Base-by-base conservation (phyloP, 2,329 filamentous ascomycete genomes). In the Aphanoascus verrucosus region DNA sequence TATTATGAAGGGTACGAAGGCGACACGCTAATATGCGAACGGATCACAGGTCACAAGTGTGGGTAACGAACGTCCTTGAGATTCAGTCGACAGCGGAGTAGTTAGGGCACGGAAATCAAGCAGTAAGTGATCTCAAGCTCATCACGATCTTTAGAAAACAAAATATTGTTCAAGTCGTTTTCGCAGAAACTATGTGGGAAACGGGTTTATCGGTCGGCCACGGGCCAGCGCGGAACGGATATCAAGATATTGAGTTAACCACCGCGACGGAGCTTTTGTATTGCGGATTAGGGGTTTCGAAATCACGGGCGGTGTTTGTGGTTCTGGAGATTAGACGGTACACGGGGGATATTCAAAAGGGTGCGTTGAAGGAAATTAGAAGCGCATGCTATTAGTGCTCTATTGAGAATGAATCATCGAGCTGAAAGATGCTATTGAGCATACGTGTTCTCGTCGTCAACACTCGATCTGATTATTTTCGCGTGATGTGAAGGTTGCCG, bases 381-480 rank as follows among this genome's bases (percentile, higher is more conserved):
- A 19, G n/a, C 12, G 7, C 3, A 49, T 15, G 14, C 38, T 41
- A 3, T 41, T 41, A 41, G 4, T 40, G 19, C 3, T 8, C 15
- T 17, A 19, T 15, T 8, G 14, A 41, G 8, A 41, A 17, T 41
- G 19, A 17, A 19, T 7, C 15, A 8, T 41, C 3, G 8, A 41
- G 15, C n/a, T 41, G n/a, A 17, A 7, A 6, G 38, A 41, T 38
- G n/a, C 7, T 19, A 17, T 41, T 11, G 15, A 42, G 48, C 48
- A 50, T 51, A 51, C 49, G 49, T 51, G 49, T 34, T 44, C 49
- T 34, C 23, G 38, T 41, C 17, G 11, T 44, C 12, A 6, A 19
- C 12, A 23, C 9, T 37, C 31, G 7, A 5, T 2, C 11, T 32
- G 7, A 19, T 28, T 28, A 6, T 46, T 31, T 46, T 46, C 23